A percentile compares a stretch with the other conserved stretches of the same genome.
These are phyloP conservation scores for Arbutus unedo DNA, from an alignment of 148 eudicot genomes.

Conservation along the genomic window DNA sequence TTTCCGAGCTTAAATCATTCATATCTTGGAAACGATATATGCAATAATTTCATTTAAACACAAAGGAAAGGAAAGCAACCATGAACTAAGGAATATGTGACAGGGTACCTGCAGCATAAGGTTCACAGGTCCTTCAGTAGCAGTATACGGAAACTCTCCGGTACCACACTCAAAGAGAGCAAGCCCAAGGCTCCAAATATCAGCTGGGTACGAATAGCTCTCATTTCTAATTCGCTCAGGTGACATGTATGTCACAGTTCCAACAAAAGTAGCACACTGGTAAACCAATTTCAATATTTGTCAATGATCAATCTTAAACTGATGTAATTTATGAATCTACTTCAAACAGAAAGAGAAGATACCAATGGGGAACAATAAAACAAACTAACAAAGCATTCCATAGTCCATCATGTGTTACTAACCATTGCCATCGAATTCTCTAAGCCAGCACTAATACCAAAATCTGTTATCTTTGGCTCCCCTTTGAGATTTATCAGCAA, in stretches of 20 bases:
- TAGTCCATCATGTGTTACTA: slow-evolving; percentile 15
- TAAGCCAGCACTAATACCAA: slow-evolving; percentile 97
- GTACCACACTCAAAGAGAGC: slow-evolving; percentile 97
- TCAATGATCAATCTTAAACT: slow-evolving; percentile 9
- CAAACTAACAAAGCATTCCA: neutral
- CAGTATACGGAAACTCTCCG: slow-evolving; percentile 83
- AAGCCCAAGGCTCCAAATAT: slow-evolving; percentile 99
- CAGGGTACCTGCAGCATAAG: slow-evolving; percentile 80
- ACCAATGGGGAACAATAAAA: neutral
- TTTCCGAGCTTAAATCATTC: neutral
- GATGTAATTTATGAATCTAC: neutral
- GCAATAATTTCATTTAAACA: neutral
- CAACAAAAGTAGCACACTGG: slow-evolving; percentile 98
- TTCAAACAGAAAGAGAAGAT: neutral
- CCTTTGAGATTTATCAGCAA: slow-evolving; percentile 93
- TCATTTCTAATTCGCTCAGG: slow-evolving; percentile 96
- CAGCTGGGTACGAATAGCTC: slow-evolving; percentile 94
- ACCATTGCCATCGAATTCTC: slow-evolving; percentile 99
- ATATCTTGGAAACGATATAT: neutral
- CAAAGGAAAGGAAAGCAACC: neutral
- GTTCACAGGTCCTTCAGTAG: slow-evolving; percentile 89
- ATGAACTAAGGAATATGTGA: neutral
- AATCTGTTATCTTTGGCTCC: slow-evolving; percentile 96
- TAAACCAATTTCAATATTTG: slow-evolving; percentile 13
- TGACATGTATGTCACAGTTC: slow-evolving; percentile 97